Evolutionary conservation across 768 basidiomycete genomes (phyloP), one percentile per base, ranked within the genome.

Genomic region (button mushroom (Agaricus bisporus)): DNA sequence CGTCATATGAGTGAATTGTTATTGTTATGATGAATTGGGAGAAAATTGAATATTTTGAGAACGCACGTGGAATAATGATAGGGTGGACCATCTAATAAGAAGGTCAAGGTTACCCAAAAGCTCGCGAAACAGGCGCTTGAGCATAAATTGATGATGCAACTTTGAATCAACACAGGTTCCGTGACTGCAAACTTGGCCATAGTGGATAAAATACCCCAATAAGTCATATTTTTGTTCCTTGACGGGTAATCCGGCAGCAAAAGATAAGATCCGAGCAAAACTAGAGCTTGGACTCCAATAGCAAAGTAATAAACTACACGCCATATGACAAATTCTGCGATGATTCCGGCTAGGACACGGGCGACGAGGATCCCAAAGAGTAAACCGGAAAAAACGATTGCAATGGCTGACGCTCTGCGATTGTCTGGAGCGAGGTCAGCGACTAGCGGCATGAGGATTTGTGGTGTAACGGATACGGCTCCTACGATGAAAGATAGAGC

Each of bases 181-280:
- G 86, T 93, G 36, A 85, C 73, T 0, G 82, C 72, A 59, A 83
- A 87, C 65, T 83, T 86, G 5, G 72, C 83, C 91, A 93, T 93
- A 8, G 84, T 85, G 66, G 73, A 80, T 29, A 90, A 67, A 43
- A 92, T 85, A 15, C 81, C 68, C 58, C 72, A 74, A 67, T 93
- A 93, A 2, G 81, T 79, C 57, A 90, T 50, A 43, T 79, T 69
- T 18, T 62, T 66, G 62, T 87, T 86, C 64, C 88, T 91, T 11
- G 85, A 79, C 1, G 90, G 91, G 61, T 88, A 92, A 66, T 95
- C 91, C 1, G 91, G 91, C n/a, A 92, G 68, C 50, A 83, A 59
- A 18, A 80, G 65, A 62, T 86, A 92, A 39, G 82, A 69, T 20
- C 85, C 73, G 4, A 76, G 36, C 7, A 86, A 68, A 11, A 90